Evolutionary conservation across 306 rosid genomes (phyloP).

Genomic region (Cajanus cajan): DNA sequence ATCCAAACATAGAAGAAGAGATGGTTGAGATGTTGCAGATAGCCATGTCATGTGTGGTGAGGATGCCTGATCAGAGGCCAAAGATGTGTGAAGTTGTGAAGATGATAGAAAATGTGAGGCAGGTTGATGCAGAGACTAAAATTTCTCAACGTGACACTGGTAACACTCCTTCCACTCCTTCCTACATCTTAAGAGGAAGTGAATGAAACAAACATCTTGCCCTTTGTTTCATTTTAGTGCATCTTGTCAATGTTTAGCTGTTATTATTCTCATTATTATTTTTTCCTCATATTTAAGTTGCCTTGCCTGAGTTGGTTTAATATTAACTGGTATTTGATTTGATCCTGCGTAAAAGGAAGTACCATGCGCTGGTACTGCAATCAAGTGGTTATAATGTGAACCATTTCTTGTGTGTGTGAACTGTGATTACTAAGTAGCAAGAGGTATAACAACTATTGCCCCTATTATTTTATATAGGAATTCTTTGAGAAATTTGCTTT

Average conservation of each 20-base stretch:
- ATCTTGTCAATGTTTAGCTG: constrained; percentile 26
- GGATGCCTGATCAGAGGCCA: constrained; percentile 88
- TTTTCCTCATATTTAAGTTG: background rate
- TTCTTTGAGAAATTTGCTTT: background rate
- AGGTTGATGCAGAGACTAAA: constrained; percentile 43
- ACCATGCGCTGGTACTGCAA: background rate
- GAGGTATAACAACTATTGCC: background rate
- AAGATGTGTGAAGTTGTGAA: constrained; percentile 72
- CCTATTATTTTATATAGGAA: background rate
- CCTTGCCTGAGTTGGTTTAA: constrained; percentile 5
- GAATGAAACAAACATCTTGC: constrained; percentile 10
- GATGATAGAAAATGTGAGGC: constrained; percentile 74
- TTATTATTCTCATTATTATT: constrained; percentile 18
- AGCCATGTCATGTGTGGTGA: constrained; percentile 85
- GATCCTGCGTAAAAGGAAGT: background rate
- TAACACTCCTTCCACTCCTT: constrained; percentile 12
- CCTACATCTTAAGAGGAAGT: constrained; percentile 29
- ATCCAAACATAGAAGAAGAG: constrained; percentile 90
- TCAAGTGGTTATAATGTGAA: background rate
- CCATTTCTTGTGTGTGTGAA: background rate
- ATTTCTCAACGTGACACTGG: constrained; percentile 13
- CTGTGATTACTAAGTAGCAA: background rate
- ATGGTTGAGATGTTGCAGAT: constrained; percentile 93
- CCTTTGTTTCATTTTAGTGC: constrained; percentile 36
- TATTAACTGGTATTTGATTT: background rate